A percentile compares a stretch with the other conserved stretches of the same genome.
Conservation (phyloP, 441 rosid species). For the Eruca vesicaria region DNA sequence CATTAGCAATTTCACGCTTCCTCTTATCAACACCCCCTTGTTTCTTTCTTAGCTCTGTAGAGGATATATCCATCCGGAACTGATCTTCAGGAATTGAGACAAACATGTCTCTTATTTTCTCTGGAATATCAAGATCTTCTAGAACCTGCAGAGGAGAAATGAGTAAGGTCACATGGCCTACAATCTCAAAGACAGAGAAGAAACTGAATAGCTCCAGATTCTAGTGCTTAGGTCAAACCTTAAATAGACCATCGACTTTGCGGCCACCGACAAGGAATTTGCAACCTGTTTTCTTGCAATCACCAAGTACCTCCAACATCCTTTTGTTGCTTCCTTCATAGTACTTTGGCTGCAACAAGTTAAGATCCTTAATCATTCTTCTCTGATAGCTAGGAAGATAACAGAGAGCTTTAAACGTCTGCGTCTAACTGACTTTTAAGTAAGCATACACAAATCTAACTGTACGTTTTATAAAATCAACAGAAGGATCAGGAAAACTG, state of each 20-base stretch:
- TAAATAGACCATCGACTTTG: conserved; percentile 69
- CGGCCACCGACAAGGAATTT: conserved; percentile 87
- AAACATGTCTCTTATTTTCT: conserved; percentile 62
- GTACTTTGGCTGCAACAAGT: conserved; percentile 68
- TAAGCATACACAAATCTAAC: not conserved
- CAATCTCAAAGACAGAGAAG: not conserved
- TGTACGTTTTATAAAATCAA: not conserved
- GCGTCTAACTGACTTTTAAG: not conserved
- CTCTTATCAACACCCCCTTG: conserved; percentile 3
- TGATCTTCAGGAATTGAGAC: conserved; percentile 57
- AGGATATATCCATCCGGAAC: conserved; percentile 76
- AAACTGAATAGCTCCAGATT: not conserved
- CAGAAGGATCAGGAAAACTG: not conserved
- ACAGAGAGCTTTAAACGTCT: no score
- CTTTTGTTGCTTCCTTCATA: conserved; percentile 54
- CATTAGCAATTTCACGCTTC: not conserved
- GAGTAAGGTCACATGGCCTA: conserved; percentile 10
- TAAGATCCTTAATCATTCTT: not conserved
- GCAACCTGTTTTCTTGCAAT: conserved; percentile 79
- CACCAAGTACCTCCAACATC: conserved; percentile 66
- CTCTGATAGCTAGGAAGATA: not conserved
- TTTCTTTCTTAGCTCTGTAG: conserved; percentile 60
- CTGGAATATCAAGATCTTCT: conserved; percentile 74
- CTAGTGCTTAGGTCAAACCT: conserved; percentile 41
- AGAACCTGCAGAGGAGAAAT: conserved; percentile 54